These are phyloP conservation scores for Lentithecium fluviatile DNA, from an alignment of 495 filamentous ascomycete species.

Conservation along the genomic window DNA sequence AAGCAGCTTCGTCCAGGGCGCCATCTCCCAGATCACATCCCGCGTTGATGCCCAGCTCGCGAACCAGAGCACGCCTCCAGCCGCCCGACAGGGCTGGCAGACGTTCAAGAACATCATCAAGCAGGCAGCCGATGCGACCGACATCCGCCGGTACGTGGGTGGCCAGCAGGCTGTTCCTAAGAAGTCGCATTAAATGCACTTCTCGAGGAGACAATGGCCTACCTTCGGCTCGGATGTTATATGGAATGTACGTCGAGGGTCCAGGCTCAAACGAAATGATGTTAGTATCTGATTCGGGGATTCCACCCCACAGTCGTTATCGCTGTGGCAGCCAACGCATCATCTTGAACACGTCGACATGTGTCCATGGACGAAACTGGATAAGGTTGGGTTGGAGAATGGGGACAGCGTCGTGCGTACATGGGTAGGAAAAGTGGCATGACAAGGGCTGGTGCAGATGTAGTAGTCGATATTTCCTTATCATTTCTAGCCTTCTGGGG, in stretches of 20 bases:
- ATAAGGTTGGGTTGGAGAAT: not conserved
- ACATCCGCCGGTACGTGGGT: constrained; percentile 66
- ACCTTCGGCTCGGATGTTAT: not conserved
- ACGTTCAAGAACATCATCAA: constrained; percentile 68
- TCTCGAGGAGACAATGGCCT: constrained; percentile 1
- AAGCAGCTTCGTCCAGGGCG: constrained; percentile 84
- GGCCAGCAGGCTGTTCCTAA: constrained; percentile 54
- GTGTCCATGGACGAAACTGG: not conserved
- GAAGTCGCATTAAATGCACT: constrained; percentile 49
- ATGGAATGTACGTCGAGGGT: not conserved
- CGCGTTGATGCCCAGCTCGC: constrained; percentile 77
- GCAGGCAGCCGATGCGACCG: constrained; percentile 76
- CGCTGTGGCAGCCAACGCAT: not conserved
- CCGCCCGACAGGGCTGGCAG: constrained; percentile 79
- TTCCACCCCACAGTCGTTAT: not conserved
- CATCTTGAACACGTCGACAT: not conserved
- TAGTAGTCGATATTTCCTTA: not conserved
- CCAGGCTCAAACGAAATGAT: not conserved
- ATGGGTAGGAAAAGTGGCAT: not conserved
- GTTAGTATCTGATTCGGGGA: no score
- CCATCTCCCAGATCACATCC: constrained; percentile 68
- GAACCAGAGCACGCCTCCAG: constrained; percentile 83
- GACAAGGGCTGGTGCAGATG: not conserved
- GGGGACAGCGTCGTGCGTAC: not conserved
- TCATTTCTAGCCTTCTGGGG: not conserved